phyloP scores from a whole-genome alignment of 2,329 filamentous ascomycete genomes.

The Rhinocladiella similis region DNA sequence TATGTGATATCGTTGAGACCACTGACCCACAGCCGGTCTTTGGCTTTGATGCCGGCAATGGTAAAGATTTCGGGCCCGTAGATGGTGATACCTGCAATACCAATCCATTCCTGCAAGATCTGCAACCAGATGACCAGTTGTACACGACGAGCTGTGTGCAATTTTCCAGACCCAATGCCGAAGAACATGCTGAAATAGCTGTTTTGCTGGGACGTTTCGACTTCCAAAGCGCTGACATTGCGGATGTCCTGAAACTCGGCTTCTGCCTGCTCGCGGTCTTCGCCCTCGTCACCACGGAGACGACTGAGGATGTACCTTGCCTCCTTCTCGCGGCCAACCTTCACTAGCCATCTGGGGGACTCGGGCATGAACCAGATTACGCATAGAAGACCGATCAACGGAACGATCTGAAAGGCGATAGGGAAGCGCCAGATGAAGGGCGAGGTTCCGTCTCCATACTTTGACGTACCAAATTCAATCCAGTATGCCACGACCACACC shows the following conservation, averaged over 20 bases:
- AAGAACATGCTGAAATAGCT: slow-evolving; percentile 68
- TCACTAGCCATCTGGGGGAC: slow-evolving; percentile 66
- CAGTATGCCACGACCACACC: slow-evolving; percentile 34
- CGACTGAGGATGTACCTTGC: slow-evolving; percentile 65
- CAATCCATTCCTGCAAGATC: slow-evolving; percentile 68
- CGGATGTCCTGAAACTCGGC: slow-evolving; percentile 69
- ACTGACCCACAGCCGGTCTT: slow-evolving; percentile 54
- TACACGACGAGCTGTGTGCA: slow-evolving; percentile 67
- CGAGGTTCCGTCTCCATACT: slow-evolving; percentile 61
- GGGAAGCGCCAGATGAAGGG: slow-evolving; percentile 68
- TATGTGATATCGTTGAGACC: slow-evolving; percentile 59
- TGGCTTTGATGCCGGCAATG: slow-evolving; percentile 58
- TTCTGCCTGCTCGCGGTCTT: slow-evolving; percentile 56
- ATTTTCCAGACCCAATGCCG: slow-evolving; percentile 62
- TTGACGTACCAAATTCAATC: slow-evolving; percentile 54
- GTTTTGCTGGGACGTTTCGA: slow-evolving; percentile 48
- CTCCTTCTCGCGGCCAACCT: slow-evolving; percentile 66
- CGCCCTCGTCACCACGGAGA: slow-evolving; percentile 60
- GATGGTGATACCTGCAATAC: slow-evolving; percentile 67
- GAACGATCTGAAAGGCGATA: slow-evolving; percentile 68
- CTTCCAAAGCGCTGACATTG: slow-evolving; percentile 63
- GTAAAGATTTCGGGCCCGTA: slow-evolving; percentile 61
- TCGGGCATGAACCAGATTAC: slow-evolving; percentile 69
- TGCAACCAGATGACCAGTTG: slow-evolving; percentile 72
- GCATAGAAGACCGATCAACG: slow-evolving; percentile 57